phyloP scores from a whole-genome alignment of 352 stramenopile species.

The Phytophthora syringae region DNA sequence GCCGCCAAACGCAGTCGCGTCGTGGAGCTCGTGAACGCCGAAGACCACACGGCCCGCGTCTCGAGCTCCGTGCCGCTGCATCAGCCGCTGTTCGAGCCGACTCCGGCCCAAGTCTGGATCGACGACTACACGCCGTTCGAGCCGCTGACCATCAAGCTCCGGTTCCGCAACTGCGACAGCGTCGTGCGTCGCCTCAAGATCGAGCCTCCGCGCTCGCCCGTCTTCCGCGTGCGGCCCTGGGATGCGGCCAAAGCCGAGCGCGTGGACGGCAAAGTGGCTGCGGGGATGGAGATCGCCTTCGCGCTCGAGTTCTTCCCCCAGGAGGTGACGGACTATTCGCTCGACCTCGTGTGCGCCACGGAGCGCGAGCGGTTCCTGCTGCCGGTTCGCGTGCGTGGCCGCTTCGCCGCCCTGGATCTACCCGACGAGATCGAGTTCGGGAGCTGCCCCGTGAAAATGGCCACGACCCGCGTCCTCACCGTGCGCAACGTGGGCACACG shows the following conservation, averaged over 20 bases:
- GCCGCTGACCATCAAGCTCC: conserved; percentile 78
- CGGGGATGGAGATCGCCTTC: conserved; percentile 95
- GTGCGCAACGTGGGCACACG: conserved; percentile 91
- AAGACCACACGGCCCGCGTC: conserved; percentile 72
- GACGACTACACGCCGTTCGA: conserved; percentile 94
- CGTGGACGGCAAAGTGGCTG: conserved; percentile 85
- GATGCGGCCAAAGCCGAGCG: conserved; percentile 22
- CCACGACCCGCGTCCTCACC: conserved; percentile 77
- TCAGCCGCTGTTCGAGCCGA: conserved; percentile 88
- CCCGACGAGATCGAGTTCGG: conserved; percentile 91
- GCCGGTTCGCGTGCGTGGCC: conserved; percentile 86
- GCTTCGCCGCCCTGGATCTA: conserved; percentile 88
- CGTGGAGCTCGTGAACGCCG: conserved; percentile 72
- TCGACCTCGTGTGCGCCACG: conserved; percentile 94
- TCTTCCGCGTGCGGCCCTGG: conserved; percentile 80
- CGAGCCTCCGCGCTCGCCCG: conserved; percentile 79
- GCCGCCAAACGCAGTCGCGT: conserved; percentile 52
- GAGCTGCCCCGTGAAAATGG: conserved; percentile 87
- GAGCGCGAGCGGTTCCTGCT: conserved; percentile 96
- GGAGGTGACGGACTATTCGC: conserved; percentile 87
- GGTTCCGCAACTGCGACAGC: conserved; percentile 93
- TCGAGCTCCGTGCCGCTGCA: conserved; percentile 82
- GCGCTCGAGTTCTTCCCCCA: conserved; percentile 92
- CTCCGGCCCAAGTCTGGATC: conserved; percentile 88
- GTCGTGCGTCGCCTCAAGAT: conserved; percentile 92